A percentile compares a stretch with the other conserved stretches of the same genome.
Evolutionary conservation across 495 filamentous ascomycete species (phyloP).

Genomic region (Talaromyces wortmannii): DNA sequence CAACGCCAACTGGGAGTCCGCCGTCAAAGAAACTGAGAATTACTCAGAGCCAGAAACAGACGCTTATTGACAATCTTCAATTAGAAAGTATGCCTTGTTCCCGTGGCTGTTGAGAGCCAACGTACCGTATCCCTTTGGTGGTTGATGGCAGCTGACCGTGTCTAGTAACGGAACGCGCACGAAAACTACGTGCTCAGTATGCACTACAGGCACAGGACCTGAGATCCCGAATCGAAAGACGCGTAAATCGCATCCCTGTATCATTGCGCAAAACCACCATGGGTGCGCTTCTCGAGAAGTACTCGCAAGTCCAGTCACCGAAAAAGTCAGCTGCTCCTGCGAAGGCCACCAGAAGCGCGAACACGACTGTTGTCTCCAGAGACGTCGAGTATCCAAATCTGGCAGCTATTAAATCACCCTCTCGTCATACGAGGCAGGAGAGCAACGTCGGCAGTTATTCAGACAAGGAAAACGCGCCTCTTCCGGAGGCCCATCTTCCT

Average conservation of each 20-base stretch:
- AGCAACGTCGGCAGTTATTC: conserved; percentile 59
- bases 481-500: conserved; percentile 26
- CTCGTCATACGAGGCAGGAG: conserved; percentile 7
- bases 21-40: conserved; percentile 58
- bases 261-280: conserved; percentile 75
- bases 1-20: conserved; percentile 50
- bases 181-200: conserved; percentile 88
- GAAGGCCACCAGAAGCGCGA: conserved; percentile 22
- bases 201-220: conserved; percentile 79
- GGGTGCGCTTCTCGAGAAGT: conserved; percentile 66
- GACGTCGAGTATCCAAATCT: conserved; percentile 6
- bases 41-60: conserved; percentile 75
- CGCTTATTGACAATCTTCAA: conserved; percentile 85
- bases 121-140: not conserved
- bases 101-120: not conserved
- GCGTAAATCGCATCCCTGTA: conserved; percentile 86
- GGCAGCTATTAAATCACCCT: conserved; percentile 9
- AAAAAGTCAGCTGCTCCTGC: conserved; percentile 21
- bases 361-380: conserved; percentile 13
- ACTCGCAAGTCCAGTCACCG: conserved; percentile 24
- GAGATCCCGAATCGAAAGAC: conserved; percentile 81
- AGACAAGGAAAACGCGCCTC: conserved; percentile 74
- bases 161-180: conserved; percentile 82
- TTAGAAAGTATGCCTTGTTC: conserved; percentile 61
- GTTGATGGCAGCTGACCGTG: conserved; percentile 7